These are phyloP conservation scores for Cymbopogon flexuosus DNA, from an alignment of 202 grass and related monocot species.

Conservation along the genomic window DNA sequence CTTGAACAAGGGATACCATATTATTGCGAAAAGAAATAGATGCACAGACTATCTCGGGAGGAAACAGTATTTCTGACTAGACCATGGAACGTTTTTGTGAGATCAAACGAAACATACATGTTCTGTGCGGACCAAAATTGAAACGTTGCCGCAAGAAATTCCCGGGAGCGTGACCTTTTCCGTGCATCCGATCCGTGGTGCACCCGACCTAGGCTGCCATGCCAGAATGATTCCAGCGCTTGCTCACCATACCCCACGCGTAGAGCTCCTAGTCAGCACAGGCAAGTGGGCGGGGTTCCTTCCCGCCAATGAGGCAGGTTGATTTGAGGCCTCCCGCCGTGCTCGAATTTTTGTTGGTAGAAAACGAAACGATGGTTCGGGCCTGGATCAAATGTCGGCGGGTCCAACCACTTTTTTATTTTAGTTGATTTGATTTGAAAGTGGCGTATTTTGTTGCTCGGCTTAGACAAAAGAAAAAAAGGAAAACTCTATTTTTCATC, in stretches of 20 bases:
- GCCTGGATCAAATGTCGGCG: neutral
- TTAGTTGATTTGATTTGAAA: no score
- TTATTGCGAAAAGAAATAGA: neutral
- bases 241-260: neutral
- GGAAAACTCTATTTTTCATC: no score
- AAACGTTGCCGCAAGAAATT: no score
- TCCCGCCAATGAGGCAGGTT: slow-evolving; percentile 32
- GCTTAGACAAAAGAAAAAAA: no score
- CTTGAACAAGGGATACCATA: neutral
- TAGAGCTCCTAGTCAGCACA: neutral
- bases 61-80: no score
- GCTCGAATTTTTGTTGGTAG: neutral
- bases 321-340: slow-evolving; percentile 23
- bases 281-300: neutral
- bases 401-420: neutral
- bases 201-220: fast-evolving
- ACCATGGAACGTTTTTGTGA: neutral
- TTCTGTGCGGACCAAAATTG: fast-evolving
- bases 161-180: neutral
- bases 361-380: neutral
- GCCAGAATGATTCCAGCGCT: no score
- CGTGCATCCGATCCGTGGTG: neutral
- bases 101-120: neutral
- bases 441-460: no score
- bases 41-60: no score